Evolutionary conservation across 2,329 filamentous ascomycete species (phyloP), one percentile per base, ranked within the genome.

Genomic region (Paecilomyces fulvus): DNA sequence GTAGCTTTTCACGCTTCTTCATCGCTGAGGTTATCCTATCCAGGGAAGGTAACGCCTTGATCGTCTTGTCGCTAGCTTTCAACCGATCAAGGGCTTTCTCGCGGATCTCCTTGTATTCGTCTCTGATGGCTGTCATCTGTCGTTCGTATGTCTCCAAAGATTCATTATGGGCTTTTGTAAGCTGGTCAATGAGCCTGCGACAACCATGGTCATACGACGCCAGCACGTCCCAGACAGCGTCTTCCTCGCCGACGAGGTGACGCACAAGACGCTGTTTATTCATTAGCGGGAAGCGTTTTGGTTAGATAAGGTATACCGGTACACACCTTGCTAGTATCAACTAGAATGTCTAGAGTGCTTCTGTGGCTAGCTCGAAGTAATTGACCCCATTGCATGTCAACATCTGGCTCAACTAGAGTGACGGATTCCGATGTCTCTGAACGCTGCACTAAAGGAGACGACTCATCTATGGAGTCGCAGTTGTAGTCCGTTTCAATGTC

Each of bases 171-270:
- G 65, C 66, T 53, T 71, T 57, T 51, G 75, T 68, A 17, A 80
- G 64, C 20, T 73, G 64, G 31, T 76, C 65, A 8, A 82, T 63
- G 20, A 80, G 60, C n/a, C 64, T 67, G 58, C 73, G 59, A 49
- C 75, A 77, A 52, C 77, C 75, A 30, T 69, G 64, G 33, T 67
- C 70, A 60, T 77, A 82, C 23, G 71, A 72, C 7, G 73, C 68
- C 3, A 79, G 62, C 25, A 79, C 73, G 28, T 76, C 69, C 3
- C 64, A 65, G 25, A 79, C 69, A 1, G 73, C 74, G 3, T 69
- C 70, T 60, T 80, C 78, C 49, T 75, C 72, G n/a, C 75, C 70
- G 8, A 78, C 68, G 17, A 83, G 70, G 55, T 79, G 73, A 1
- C 65, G 71, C 8, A 76, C 62, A 9, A 82, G 70, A 17, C 68